phyloP scores from a whole-genome alignment of 768 basidiomycete genomes.

The Mycena epipterygia region DNA sequence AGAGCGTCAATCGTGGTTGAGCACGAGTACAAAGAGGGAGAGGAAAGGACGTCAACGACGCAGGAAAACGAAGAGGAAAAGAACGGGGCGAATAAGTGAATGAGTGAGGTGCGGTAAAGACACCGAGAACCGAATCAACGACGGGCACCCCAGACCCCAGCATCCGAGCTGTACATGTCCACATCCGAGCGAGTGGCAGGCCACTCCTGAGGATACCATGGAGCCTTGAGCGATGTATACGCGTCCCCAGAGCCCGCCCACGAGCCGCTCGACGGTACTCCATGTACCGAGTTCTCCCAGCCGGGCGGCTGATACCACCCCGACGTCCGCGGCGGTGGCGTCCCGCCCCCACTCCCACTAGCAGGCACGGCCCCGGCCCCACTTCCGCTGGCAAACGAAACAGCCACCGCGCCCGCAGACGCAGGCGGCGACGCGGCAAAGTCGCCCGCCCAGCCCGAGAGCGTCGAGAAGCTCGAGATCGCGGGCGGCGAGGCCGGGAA shows the following conservation, averaged over 20 bases:
- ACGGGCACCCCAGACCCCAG: slow-evolving; percentile 4
- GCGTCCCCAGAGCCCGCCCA: background rate
- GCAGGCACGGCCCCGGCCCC: background rate
- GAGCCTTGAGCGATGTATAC: background rate
- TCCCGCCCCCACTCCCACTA: background rate
- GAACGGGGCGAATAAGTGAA: background rate
- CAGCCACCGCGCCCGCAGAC: background rate
- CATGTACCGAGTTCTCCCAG: slow-evolving; percentile 31
- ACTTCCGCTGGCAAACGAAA: background rate
- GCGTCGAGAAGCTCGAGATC: slow-evolving; percentile 52
- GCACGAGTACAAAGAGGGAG: background rate
- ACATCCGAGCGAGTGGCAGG: slow-evolving; percentile 11
- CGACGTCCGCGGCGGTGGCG: slow-evolving; percentile 23
- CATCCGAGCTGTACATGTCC: slow-evolving; percentile 21
- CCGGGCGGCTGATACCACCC: slow-evolving; percentile 31
- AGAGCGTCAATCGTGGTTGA: background rate
- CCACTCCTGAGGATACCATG: slow-evolving; percentile 7
- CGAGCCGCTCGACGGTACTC: background rate
- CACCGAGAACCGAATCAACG: background rate
- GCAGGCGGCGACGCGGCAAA: slow-evolving; percentile 11
- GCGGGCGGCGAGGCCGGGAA: slow-evolving; percentile 30
- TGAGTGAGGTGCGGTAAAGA: background rate
- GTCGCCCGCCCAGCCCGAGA: slow-evolving; percentile 56
- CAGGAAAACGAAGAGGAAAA: too few species aligned
- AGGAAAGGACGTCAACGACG: background rate